Percentiles rank a stretch among this genome's conserved stretches.
Evolutionary conservation across 768 basidiomycete species (phyloP).

Genomic region (Russula lepida): DNA sequence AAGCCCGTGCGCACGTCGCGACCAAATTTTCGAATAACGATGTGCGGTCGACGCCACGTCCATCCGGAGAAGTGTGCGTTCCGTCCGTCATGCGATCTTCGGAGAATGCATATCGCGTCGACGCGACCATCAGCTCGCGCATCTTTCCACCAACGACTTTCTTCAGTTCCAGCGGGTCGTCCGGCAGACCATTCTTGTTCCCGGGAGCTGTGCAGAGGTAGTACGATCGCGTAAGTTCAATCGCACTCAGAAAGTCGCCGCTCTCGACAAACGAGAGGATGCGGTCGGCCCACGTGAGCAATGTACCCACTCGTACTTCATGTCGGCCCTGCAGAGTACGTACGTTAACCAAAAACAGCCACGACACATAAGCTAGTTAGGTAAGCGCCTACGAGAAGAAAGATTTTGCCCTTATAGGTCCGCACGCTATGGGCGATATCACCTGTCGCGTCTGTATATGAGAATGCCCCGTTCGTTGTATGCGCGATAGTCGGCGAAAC

Average conservation of each 20-base stretch:
- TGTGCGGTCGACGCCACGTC: constrained; percentile 88
- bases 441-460: constrained; percentile 42
- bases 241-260: constrained; percentile 86
- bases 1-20: constrained; percentile 64
- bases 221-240: constrained; percentile 76
- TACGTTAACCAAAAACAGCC: constrained; percentile 5
- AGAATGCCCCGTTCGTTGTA: constrained; percentile 38
- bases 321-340: constrained; percentile 44
- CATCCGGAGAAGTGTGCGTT: constrained; percentile 74
- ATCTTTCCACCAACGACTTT: constrained; percentile 66
- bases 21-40: constrained; percentile 86
- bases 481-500: constrained; percentile 44
- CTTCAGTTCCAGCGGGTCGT: constrained; percentile 47
- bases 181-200: constrained; percentile 80
- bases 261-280: constrained; percentile 74
- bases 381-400: constrained; percentile 61
- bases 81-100: constrained; percentile 89
- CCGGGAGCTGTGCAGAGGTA: constrained; percentile 74
- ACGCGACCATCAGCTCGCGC: constrained; percentile 78
- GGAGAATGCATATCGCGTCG: constrained; percentile 84
- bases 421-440: constrained; percentile 65
- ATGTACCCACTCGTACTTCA: constrained; percentile 68
- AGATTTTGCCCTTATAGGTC: constrained; percentile 85
- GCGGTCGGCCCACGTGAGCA: constrained; percentile 93
- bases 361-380: background rate